phyloP scores from a whole-genome alignment of 345 rosid genomes.

The Lagerstroemia speciosa region DNA sequence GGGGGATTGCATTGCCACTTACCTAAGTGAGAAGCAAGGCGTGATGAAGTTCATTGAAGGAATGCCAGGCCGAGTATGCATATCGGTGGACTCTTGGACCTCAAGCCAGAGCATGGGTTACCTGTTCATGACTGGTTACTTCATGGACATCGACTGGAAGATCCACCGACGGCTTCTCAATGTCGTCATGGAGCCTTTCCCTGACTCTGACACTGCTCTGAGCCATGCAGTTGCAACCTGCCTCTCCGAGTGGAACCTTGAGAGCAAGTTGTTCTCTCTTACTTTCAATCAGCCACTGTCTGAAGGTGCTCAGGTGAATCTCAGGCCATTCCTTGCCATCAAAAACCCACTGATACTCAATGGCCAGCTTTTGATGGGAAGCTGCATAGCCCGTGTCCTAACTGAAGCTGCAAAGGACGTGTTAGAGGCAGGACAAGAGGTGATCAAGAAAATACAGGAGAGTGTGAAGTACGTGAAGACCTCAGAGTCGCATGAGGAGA shows the following conservation, averaged over 20 bases:
- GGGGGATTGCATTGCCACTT: constrained; percentile 88
- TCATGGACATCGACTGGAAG: constrained; percentile 77
- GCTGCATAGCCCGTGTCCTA: constrained; percentile 51
- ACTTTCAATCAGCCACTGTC: constrained; percentile 46
- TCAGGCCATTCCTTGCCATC: constrained; percentile 52
- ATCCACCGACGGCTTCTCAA: constrained; percentile 62
- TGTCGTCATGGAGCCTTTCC: constrained; percentile 81
- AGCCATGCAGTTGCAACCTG: constrained; percentile 77
- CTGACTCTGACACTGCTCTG: constrained; percentile 54
- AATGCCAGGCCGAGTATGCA: constrained; percentile 67
- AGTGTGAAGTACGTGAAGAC: constrained; percentile 81
- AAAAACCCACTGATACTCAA: constrained; percentile 68
- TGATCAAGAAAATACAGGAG: constrained; percentile 62
- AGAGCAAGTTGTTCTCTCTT: constrained; percentile 68
- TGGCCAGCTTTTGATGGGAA: constrained; percentile 68
- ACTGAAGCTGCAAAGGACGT: constrained; percentile 56
- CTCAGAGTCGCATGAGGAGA: constrained; percentile 78
- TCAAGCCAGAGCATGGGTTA: constrained; percentile 59
- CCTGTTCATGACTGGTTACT: constrained; percentile 72
- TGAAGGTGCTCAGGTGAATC: constrained; percentile 50
- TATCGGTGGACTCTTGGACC: constrained; percentile 67
- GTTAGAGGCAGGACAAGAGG: constrained; percentile 38
- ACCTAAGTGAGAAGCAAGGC: constrained; percentile 69
- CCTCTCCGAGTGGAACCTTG: constrained; percentile 79
- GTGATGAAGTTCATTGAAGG: constrained; percentile 58